Base-by-base conservation (phyloP, 177 flowering plant species). In the Vitis hybrid region DNA sequence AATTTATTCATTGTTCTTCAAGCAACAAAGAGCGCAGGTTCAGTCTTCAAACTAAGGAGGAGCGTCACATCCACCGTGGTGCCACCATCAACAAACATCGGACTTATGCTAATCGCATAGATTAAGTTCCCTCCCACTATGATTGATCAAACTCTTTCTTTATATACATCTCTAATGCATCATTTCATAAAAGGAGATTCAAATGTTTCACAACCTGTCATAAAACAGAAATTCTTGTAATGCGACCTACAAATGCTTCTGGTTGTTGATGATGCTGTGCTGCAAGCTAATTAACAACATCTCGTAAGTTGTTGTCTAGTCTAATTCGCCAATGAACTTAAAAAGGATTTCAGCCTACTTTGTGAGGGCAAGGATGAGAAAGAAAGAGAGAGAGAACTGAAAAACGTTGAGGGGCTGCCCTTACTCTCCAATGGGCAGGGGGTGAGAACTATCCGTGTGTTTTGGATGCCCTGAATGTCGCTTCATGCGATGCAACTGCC, bases 391-490 rank as follows among this genome's bases (percentile, higher is more conserved):
- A 14, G 59, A 13, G 9, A 67, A 74, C 11, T 62, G 80, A 1
- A 76, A 69, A 54, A 47, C 5, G 28, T 10, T 51, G 17, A 53
- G 80, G 53, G 85, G 84, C 2, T 84, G 87, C 38, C 75, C 73
- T 9, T 55, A 74, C 1, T 1, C 53, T 0, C 10, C 67, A 1
- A 24, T 17, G 9, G 82, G 87, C 62, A 13, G 58, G 5, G 87
- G 83, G 12, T 84, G 87, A 72, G 61, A 72, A 0, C 18, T 55
- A 1, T 84, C 85, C 28, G 82, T 82, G 4, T 84, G 87, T 50
- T 52, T 79, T 20, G 87, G 87, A 11, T 84, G 87, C 65, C 2
- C n/a, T 22, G 44, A 12, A 33, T 84, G 87, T 73, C 79, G 83
- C 15, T 82, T 82, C 57, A 1, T 10, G 4, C 80, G 82, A 57